Evolutionary conservation across 306 rosid genomes (phyloP).

Genomic region (Ammopiptanthus mongolicus): DNA sequence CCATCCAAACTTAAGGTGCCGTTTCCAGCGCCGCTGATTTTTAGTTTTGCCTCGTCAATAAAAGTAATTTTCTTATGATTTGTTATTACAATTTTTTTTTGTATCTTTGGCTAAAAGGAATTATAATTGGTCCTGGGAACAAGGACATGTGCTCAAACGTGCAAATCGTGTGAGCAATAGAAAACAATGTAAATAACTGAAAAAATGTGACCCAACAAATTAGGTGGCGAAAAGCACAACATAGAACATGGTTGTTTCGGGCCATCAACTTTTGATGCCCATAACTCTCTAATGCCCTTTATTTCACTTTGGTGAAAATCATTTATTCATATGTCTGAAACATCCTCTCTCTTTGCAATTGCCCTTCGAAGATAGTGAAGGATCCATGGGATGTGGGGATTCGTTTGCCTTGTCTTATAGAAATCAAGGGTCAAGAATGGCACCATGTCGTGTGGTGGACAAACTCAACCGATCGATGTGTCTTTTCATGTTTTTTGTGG

Average conservation of each 20-base stretch:
- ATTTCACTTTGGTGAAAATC: neutral
- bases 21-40: neutral
- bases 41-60: neutral
- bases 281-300: neutral
- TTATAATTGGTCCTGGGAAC: neutral
- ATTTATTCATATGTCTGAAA: neutral
- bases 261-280: neutral
- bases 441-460: neutral
- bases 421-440: neutral
- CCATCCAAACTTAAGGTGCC: no score
- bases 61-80: no score
- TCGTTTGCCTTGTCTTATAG: neutral
- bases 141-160: neutral
- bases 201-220: neutral
- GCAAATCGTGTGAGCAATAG: neutral
- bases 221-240: neutral
- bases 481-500: neutral
- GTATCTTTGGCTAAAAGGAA: neutral
- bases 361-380: slow-evolving; percentile 4
- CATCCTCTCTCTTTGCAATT: neutral
- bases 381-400: slow-evolving; percentile 9
- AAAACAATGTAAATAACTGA: neutral
- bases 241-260: neutral
- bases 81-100: neutral
- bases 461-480: neutral